Evolutionary conservation across 2,329 filamentous ascomycete species (phyloP), one percentile per base, ranked within the genome.

Genomic region (Volutella citrinella): DNA sequence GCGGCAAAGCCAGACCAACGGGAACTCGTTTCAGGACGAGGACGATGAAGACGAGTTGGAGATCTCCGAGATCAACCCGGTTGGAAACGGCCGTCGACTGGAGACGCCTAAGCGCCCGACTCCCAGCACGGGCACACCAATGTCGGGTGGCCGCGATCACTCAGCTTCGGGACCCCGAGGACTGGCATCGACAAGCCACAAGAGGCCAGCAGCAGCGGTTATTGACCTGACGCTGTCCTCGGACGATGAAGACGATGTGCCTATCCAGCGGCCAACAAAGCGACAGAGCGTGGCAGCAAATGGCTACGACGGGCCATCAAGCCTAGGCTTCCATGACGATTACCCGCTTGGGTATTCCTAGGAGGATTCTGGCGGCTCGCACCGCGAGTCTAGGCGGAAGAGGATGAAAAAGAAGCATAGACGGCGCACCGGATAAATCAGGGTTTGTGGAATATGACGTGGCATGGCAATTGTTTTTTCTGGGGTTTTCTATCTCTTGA

Each of bases 191-290:
- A 61, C 46, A 20, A 67, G 67, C 42, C 55, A 54, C 34, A 78
- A 79, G 54, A 67, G 75, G 15, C 63, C 68, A 2, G 61, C 64
- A 4, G 60, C 72, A 6, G 68, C 74, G 27, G 69, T 80, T 4
- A 80, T 81, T 41, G 78, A 81, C 46, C 57, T 82, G 42, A 81
- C 77, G 2, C 54, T 76, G 7, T 76, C 72, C 29, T 65, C 67
- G 32, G 72, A 78, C 27, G 74, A 77, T 33, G 71, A 76, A 23
- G 69, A 76, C 26, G 69, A 71, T 13, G 65, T 68, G 28, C 61
- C 66, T 5, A 52, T 63, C 4, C 61, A 63, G 19, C 69, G 68
- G 8, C 61, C 70, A 2, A 41, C 59, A 6, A 79, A 80, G 57
- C 65, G 74, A 30, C 68, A 70, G 40, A 60, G 51, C 23, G 59